These are phyloP conservation scores for Cerioporus squamosus DNA, from an alignment of 1,284 basidiomycete genomes.

Conservation along the genomic window DNA sequence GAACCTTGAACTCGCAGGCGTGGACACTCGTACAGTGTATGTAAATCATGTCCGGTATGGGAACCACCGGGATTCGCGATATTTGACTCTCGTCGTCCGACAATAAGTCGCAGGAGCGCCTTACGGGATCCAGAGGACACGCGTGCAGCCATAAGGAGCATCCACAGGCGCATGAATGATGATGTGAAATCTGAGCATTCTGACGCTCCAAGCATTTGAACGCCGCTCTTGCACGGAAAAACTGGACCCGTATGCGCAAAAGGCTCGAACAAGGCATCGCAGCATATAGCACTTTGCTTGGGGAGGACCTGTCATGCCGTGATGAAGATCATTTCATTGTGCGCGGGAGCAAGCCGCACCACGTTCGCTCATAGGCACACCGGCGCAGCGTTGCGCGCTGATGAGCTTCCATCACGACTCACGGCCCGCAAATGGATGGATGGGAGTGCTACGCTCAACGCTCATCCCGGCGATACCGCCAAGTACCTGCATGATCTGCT, in stretches of 20 bases:
- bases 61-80: not conserved
- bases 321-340: not conserved
- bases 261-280: not conserved
- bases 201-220: not conserved
- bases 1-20: too few species aligned
- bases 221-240: not conserved
- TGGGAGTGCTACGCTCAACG: constrained; percentile 3
- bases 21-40: too few species aligned
- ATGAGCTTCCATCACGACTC: constrained; percentile 3
- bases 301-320: not conserved
- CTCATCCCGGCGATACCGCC: constrained; percentile 43
- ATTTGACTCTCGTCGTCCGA: not conserved
- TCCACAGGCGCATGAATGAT: not conserved
- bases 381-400: not conserved
- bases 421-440: not conserved
- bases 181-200: not conserved
- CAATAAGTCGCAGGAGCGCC: not conserved
- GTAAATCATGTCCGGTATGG: too few species aligned
- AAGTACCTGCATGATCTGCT: constrained; percentile 54
- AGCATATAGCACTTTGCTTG: not conserved
- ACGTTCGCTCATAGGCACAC: not conserved
- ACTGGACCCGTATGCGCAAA: not conserved
- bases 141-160: not conserved
- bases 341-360: not conserved
- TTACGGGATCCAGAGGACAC: not conserved